Evolutionary conservation across 805 yeast genomes (phyloP).

Genomic region (Candida glaebosa): DNA sequence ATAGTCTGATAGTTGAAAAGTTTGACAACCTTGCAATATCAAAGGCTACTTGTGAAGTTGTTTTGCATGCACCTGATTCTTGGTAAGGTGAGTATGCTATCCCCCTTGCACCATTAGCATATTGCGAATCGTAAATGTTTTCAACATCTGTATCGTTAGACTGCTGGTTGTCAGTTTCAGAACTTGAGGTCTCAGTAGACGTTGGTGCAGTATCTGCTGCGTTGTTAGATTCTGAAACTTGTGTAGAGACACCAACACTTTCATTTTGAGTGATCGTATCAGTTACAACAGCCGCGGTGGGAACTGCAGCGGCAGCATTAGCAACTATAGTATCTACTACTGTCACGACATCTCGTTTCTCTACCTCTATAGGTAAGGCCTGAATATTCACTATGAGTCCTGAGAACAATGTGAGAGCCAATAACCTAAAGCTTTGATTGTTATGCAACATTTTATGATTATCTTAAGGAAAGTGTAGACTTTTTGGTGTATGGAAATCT

Average conservation of each 20-base stretch:
- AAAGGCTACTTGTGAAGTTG: slow-evolving; percentile 51
- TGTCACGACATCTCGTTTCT: slow-evolving; percentile 5
- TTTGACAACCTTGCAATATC: slow-evolving; percentile 54
- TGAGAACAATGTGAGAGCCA: slow-evolving; percentile 3
- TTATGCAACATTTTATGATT: background rate
- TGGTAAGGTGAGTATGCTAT: slow-evolving; percentile 81
- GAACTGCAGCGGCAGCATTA: slow-evolving; percentile 13
- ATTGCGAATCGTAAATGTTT: background rate
- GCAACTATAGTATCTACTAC: slow-evolving; percentile 14
- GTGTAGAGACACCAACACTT: too few relatives aligned
- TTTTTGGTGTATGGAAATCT: too few relatives aligned
- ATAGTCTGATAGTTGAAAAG: slow-evolving; percentile 65
- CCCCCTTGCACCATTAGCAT: slow-evolving; percentile 57
- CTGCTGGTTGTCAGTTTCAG: background rate
- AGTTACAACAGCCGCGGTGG: slow-evolving; percentile 18
- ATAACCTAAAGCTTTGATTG: background rate
- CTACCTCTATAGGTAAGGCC: slow-evolving; percentile 3
- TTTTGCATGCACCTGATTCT: slow-evolving; percentile 64
- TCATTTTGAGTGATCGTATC: slow-evolving; percentile 9
- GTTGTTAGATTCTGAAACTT: too few relatives aligned
- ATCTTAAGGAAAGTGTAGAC: too few relatives aligned
- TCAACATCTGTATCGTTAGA: background rate
- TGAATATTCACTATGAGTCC: slow-evolving; percentile 2
- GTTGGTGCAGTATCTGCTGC: slow-evolving; percentile 5
- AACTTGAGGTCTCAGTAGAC: slow-evolving; percentile 4